A percentile compares a stretch with the other conserved stretches of the same genome.
Evolutionary conservation across 495 filamentous ascomycete species (phyloP).

Genomic region (Darksidea phi): DNA sequence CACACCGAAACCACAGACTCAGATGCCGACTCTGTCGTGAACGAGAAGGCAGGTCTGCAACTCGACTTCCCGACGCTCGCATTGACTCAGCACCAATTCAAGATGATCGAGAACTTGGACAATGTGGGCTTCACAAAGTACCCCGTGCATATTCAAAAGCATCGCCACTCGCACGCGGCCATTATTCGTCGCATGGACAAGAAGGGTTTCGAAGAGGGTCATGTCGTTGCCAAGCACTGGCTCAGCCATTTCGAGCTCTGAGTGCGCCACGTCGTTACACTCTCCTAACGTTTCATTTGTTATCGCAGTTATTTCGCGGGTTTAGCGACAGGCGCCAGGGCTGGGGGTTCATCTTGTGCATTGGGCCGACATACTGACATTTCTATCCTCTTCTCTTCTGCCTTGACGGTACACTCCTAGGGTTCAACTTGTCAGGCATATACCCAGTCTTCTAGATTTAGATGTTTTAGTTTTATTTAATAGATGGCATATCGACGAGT

Average conservation of each 20-base stretch:
- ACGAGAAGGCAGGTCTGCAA: conserved; percentile 8
- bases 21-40: conserved; percentile 7
- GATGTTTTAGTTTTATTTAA: no score
- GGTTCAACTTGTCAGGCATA: no score
- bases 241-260: conserved; percentile 65
- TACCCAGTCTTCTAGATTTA: no score
- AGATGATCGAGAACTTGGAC: conserved; percentile 77
- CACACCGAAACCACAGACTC: background rate
- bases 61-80: conserved; percentile 66
- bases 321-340: no score
- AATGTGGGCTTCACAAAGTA: conserved; percentile 75
- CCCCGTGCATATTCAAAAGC: conserved; percentile 80
- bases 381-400: no score
- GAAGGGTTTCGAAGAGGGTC: conserved; percentile 68
- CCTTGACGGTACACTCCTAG: no score
- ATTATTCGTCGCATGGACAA: conserved; percentile 75
- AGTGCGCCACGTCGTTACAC: no score
- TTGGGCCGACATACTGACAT: no score
- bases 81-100: conserved; percentile 74
- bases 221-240: conserved; percentile 79
- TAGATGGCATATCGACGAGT: no score
- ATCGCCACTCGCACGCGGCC: conserved; percentile 79
- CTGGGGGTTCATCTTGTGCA: no score
- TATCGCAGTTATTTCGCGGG: no score
- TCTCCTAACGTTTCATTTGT: no score